Percentiles rank a stretch among this genome's conserved stretches.
These are phyloP conservation scores for Fraxinus platypoda DNA, from an alignment of 305 asterid genomes.

Conservation along the genomic window DNA sequence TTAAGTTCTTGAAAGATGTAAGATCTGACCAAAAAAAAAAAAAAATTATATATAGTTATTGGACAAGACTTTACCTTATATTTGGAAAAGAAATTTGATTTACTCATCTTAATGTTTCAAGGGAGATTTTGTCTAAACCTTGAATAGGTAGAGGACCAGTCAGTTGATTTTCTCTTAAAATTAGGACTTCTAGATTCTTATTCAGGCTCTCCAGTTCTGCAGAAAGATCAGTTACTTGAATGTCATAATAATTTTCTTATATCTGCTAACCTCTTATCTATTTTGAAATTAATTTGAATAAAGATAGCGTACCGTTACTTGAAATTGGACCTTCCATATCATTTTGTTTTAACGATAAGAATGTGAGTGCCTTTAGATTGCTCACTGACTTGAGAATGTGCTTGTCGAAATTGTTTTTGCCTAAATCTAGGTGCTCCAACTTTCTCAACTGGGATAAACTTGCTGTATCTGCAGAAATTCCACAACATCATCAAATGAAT, in stretches of 20 bases:
- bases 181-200: neutral
- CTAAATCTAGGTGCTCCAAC: neutral
- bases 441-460: neutral
- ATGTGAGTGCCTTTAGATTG: neutral
- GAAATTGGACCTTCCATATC: neutral
- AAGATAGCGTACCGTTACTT: neutral
- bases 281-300: neutral
- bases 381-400: neutral
- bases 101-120: neutral
- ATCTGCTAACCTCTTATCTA: neutral
- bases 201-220: neutral
- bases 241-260: neutral
- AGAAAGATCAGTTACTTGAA: neutral
- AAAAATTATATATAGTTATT: neutral
- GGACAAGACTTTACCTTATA: neutral
- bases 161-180: neutral
- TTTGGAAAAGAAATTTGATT: neutral
- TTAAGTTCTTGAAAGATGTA: neutral
- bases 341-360: neutral
- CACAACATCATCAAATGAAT: neutral
- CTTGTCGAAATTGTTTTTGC: neutral
- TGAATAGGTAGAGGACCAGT: conserved; percentile 3
- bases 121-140: neutral
- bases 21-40: neutral
- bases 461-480: neutral